phyloP scores from a whole-genome alignment of 75 land plant species.

The Isoetes taiwanensis region DNA sequence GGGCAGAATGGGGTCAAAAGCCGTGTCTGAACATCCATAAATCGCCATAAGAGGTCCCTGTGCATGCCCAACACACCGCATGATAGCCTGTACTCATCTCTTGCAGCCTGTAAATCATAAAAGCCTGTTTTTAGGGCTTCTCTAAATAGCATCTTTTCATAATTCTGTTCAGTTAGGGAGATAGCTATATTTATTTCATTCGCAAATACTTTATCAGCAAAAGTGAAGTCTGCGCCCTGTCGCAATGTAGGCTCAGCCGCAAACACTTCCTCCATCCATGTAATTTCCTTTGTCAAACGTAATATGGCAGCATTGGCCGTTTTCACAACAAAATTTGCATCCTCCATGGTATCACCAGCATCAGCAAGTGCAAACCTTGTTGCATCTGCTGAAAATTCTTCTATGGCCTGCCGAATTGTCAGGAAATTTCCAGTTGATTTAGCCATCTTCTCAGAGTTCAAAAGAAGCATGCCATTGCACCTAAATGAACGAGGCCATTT shows the following conservation, averaged over 20 bases:
- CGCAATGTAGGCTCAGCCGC: slow-evolving; percentile 44
- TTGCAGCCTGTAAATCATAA: slow-evolving; percentile 83
- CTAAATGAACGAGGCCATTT: slow-evolving; percentile 75
- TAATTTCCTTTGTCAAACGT: slow-evolving; percentile 60
- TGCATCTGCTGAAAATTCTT: slow-evolving; percentile 78
- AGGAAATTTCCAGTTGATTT: slow-evolving; percentile 85
- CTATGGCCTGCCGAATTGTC: slow-evolving; percentile 52
- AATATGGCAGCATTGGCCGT: slow-evolving; percentile 85
- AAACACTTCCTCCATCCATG: slow-evolving; percentile 88
- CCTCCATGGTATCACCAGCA: slow-evolving; percentile 87
- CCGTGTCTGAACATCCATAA: slow-evolving; percentile 89
- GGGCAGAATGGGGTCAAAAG: slow-evolving; percentile 79
- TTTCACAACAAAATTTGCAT: slow-evolving; percentile 85
- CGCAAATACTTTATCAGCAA: slow-evolving; percentile 66
- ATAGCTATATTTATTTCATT: slow-evolving; percentile 82
- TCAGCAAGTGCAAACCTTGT: slow-evolving; percentile 81
- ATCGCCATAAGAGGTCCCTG: slow-evolving; percentile 47
- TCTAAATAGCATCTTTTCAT: slow-evolving; percentile 53
- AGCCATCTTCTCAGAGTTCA: slow-evolving; percentile 86
- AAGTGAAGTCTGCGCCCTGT: slow-evolving; percentile 33
- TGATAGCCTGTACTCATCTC: slow-evolving; percentile 80
- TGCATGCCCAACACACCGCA: slow-evolving; percentile 71
- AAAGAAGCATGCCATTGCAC: slow-evolving; percentile 82
- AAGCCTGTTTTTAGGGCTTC: slow-evolving; percentile 86
- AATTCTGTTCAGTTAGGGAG: slow-evolving; percentile 45